Evolutionary conservation across 2,329 filamentous ascomycete genomes (phyloP).

Genomic region (Aspergillus piperis): DNA sequence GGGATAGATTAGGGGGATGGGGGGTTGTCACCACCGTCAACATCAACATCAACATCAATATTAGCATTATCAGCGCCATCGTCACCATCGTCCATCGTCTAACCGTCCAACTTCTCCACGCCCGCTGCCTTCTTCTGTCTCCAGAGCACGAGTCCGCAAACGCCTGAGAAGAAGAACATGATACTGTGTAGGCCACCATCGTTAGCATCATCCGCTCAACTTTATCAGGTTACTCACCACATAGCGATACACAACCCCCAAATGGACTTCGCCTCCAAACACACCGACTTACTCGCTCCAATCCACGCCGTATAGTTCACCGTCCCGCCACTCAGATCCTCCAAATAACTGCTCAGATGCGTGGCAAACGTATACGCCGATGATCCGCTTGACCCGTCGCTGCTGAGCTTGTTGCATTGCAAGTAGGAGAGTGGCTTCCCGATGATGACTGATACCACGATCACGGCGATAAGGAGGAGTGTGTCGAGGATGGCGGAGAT

Average conservation of each 20-base stretch:
- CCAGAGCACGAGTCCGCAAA: constrained; percentile 64
- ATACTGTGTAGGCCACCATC: constrained; percentile 46
- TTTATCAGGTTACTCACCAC: constrained; percentile 48
- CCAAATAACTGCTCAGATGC: constrained; percentile 54
- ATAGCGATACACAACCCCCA: constrained; percentile 84
- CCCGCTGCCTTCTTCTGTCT: constrained; percentile 53
- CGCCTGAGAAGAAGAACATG: constrained; percentile 65
- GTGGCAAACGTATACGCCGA: constrained; percentile 58
- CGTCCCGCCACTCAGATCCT: constrained; percentile 51
- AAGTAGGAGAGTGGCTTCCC: constrained; percentile 80
- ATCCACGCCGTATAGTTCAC: constrained; percentile 58
- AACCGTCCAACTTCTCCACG: constrained; percentile 22
- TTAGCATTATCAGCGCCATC: neutral
- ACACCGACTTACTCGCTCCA: constrained; percentile 65
- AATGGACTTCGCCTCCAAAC: constrained; percentile 80
- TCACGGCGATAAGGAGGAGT: constrained; percentile 71
- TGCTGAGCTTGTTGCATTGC: constrained; percentile 63
- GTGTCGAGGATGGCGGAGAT: constrained; percentile 67
- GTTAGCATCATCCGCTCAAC: neutral
- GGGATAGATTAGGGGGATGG: neutral
- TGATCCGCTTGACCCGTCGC: constrained; percentile 46
- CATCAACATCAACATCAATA: neutral
- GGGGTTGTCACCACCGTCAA: too few species aligned
- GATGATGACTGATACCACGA: constrained; percentile 74
- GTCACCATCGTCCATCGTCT: neutral